Conservation (phyloP, 108 stramenopile genomes). For the Pseudonitzschia multistriata region DNA sequence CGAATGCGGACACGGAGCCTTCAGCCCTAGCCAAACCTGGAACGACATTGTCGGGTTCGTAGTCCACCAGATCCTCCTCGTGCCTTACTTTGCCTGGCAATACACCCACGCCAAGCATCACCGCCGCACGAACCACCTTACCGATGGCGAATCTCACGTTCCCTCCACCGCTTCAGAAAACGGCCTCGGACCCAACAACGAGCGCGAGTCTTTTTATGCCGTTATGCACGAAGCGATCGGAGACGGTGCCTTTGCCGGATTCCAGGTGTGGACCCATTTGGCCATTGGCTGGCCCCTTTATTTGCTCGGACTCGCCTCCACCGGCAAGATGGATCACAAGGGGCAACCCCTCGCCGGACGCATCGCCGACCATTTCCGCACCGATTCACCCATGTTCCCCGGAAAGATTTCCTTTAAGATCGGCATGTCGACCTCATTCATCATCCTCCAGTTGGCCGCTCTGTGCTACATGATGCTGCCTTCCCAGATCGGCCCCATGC, state of each 20-base stretch:
- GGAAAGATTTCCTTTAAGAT: slow-evolving; percentile 79
- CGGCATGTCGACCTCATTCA: slow-evolving; percentile 68
- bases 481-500: slow-evolving; percentile 62
- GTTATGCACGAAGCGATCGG: slow-evolving; percentile 85
- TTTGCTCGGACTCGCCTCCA: slow-evolving; percentile 81
- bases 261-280: slow-evolving; percentile 88
- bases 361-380: slow-evolving; percentile 83
- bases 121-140: slow-evolving; percentile 92
- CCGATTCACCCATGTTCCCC: slow-evolving; percentile 90
- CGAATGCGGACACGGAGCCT: slow-evolving; percentile 99
- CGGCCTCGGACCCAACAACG: slow-evolving; percentile 62
- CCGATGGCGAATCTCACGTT: slow-evolving; percentile 94
- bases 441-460: slow-evolving; percentile 56
- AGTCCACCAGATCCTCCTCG: slow-evolving; percentile 94
- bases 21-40: slow-evolving; percentile 84
- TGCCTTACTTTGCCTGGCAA: slow-evolving; percentile 99
- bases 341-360: slow-evolving; percentile 63
- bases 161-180: slow-evolving; percentile 73
- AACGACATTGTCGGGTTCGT: slow-evolving; percentile 96
- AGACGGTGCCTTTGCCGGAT: slow-evolving; percentile 86
- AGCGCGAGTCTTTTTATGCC: slow-evolving; percentile 71
- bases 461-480: slow-evolving; percentile 33
- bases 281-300: slow-evolving; percentile 90
- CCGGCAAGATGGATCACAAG: slow-evolving; percentile 70
- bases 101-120: slow-evolving; percentile 99